Base-by-base conservation (phyloP, 1,284 basidiomycete genomes). In the Apiotrichum siamense region DNA sequence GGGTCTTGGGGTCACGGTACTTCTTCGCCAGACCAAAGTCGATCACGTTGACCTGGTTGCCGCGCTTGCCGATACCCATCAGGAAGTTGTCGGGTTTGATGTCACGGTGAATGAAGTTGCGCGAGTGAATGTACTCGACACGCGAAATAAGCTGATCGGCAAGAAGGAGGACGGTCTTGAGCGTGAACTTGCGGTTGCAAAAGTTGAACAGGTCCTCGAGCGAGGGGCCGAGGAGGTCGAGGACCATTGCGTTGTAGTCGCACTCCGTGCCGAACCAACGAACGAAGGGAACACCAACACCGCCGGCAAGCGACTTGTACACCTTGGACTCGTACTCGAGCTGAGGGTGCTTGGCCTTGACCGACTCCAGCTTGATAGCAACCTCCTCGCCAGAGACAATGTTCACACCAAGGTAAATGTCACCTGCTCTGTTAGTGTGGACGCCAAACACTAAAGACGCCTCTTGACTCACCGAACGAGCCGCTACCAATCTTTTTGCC, bases 381-480 rank as follows among this genome's bases (percentile, higher is more conserved):
- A 98, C 96, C 75, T 97, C 94, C 74, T 99, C 93, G 45, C 94
- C 94, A n/a, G 93, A 97, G 73, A 98, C 97, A 78, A 98, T 97
- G 81, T 98, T 97, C 76, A 97, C 93, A 58, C 96, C 96, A 56
- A 98, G 88, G 76, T 97, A 98, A 75, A 99, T 98, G 72, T 98
- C 94, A 77, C 92, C 91, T 93, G 48, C n/a, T n/a, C n/a, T n/a
- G n/a, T n/a, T n/a, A n/a, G n/a, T n/a, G n/a, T n/a, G n/a, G n/a
- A n/a, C n/a, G n/a, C n/a, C n/a, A n/a, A n/a, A n/a, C n/a, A n/a
- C n/a, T n/a, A n/a, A n/a, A n/a, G n/a, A n/a, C n/a, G n/a, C n/a
- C n/a, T n/a, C n/a, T n/a, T n/a, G n/a, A n/a, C 87, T 67, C 65
- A 93, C 94, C 92, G 69, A 97, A 97, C 49, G 94, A 97, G 58